Evolutionary conservation across 495 filamentous ascomycete species (phyloP), one percentile per base, ranked within the genome.

Genomic region (Penicillium goetzii): DNA sequence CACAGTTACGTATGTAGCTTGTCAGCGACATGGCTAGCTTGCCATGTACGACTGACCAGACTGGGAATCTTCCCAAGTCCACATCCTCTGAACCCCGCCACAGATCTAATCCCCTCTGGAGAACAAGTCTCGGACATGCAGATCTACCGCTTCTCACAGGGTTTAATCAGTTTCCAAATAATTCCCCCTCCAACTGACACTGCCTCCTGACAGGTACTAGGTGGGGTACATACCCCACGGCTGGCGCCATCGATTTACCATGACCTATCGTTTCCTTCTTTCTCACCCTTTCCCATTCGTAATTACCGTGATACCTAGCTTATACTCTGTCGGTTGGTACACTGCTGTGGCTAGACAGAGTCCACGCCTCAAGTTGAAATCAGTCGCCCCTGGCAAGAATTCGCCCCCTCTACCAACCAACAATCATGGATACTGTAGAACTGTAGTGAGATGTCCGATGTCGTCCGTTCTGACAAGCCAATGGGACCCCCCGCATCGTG

Each of bases 401-500:
- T 43, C 19, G 41, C 41, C 43, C 40, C 43, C 21, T 12, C 38
- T 41, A 41, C 15, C 38, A 41, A 41, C 38, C 15, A 41, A 41
- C 38, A 8, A 17, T 41, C 38, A 41, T 15, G 38, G 15, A 17
- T 15, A 41, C 17, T 41, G 38, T 41, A 41, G 30, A 55, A 21
- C 23, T 7, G 30, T 25, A 23, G 43, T 2, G 19, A 56, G 21
- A 56, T 1, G 33, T 26, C 53, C 53, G 34, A 40, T 25, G 12
- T 21, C 9, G 53, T 23, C 53, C 32, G 26, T 28, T 53, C 25
- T 53, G 50, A 33, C 30, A 25, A 55, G 52, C 57, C 57, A 33
- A 59, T 59, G 57, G 30, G n/a, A 34, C 30, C 12, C 58, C 47
- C 47, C 49, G 58, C 58, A 40, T 41, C 21, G 49, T 9, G 57